Evolutionary conservation across 2,329 filamentous ascomycete species (phyloP).

Genomic region (Cadophora sp.): DNA sequence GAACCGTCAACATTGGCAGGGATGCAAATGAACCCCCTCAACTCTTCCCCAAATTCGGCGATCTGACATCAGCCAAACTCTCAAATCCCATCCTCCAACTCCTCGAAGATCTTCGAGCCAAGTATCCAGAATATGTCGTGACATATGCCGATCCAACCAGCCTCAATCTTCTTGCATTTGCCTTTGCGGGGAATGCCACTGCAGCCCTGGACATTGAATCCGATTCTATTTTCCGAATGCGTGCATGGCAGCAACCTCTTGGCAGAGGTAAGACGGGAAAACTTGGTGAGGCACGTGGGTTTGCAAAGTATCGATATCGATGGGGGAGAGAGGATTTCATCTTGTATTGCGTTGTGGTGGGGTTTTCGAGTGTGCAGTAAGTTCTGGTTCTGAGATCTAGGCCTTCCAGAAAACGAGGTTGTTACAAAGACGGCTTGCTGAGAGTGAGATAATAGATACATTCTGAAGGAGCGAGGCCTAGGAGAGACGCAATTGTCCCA

Average conservation of each 20-base stretch:
- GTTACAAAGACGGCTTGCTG: neutral
- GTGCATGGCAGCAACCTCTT: conserved; percentile 16
- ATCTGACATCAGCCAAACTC: conserved; percentile 19
- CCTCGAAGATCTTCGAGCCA: conserved; percentile 18
- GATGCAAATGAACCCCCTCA: conserved; percentile 1
- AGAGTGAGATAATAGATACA: neutral
- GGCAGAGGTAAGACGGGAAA: conserved; percentile 10
- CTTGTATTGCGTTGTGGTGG: conserved; percentile 17
- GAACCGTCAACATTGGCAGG: neutral
- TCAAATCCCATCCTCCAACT: conserved; percentile 15
- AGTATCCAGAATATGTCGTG: conserved; percentile 20
- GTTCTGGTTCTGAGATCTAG: neutral
- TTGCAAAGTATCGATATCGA: conserved; percentile 22
- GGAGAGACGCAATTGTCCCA: conserved; percentile 19
- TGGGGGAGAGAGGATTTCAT: conserved; percentile 19
- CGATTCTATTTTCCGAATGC: conserved; percentile 19
- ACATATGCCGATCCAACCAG: conserved; percentile 21
- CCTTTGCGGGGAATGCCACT: conserved; percentile 17
- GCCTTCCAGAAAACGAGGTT: neutral
- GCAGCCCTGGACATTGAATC: conserved; percentile 19
- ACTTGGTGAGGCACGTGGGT: conserved; percentile 16
- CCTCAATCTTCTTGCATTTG: conserved; percentile 20
- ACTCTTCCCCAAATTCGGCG: conserved; percentile 19
- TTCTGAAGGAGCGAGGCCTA: conserved; percentile 15
- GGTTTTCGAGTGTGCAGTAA: conserved; percentile 15